Evolutionary conservation across 768 basidiomycete species (phyloP), one percentile per base, ranked within the genome.

Genomic region (Boletellus sp.): DNA sequence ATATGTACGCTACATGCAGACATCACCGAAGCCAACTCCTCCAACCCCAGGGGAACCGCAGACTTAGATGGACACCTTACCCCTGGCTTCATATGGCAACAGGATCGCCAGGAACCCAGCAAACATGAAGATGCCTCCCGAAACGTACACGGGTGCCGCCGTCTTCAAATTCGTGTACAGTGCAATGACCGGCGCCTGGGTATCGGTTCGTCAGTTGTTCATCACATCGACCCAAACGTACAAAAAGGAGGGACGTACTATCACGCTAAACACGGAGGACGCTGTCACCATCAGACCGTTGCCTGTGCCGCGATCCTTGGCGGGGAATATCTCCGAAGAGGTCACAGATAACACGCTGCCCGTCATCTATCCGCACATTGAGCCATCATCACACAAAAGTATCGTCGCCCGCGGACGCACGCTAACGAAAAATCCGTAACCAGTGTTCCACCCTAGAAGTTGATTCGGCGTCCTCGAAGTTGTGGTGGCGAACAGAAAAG

Each of bases 381-480:
- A 52, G 28, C 15, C 22, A 17, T 36, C 20, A 15, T 24, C 17
- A 17, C n/a, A 12, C 46, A 23, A 28, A 19, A 17, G 48, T 20
- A 47, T 37, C 33, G 37, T 39, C 38, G 23, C 6, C 19, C n/a
- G 2, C 12, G 38, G 38, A 65, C 72, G 42, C 50, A 83, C 78
- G 55, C 83, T 83, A 45, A 77, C 80, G 53, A 67, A 74, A 62
- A 84, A 84, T n/a, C 71, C 74, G 55, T 85, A 87, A 11, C 77
- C 85, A 60, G 85, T 90, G 66, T 89, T 89, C 87, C 87, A 90
- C 37, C 82, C 87, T 22, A 90, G 74, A 33, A 90, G 73, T 17
- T 78, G 74, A 54, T 83, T 73, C 10, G 83, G 85, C 49, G 76
- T 81, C 57, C 79, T 76, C n/a, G n/a, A n/a, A n/a, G n/a, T 88